Conservation (phyloP, 2,329 filamentous ascomycete species). For the Grosmannia penicillata region DNA sequence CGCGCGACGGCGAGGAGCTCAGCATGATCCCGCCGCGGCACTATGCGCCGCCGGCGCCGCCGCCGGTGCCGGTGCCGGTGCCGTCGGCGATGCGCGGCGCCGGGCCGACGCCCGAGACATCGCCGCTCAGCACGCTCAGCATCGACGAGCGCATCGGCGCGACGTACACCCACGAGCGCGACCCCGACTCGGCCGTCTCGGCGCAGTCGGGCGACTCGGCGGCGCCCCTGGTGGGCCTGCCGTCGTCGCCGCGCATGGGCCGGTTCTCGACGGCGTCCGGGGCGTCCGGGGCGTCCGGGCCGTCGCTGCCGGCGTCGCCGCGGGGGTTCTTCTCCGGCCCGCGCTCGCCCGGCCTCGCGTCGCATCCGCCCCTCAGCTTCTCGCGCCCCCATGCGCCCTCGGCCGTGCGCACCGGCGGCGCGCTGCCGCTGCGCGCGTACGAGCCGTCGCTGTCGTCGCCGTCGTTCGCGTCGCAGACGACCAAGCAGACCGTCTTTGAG, state of each 20-base stretch:
- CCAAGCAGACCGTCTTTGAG: slow-evolving; percentile 52
- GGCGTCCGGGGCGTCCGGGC: slow-evolving; percentile 18
- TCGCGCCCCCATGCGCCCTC: slow-evolving; percentile 27
- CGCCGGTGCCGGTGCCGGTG: slow-evolving; percentile 30
- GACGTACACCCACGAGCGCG: slow-evolving; percentile 19
- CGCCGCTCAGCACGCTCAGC: slow-evolving; percentile 31
- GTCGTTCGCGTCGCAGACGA: slow-evolving; percentile 20
- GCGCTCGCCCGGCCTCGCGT: slow-evolving; percentile 3
- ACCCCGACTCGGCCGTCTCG: slow-evolving; percentile 37
- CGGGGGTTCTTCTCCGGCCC: slow-evolving; percentile 26
- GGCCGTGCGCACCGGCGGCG: slow-evolving; percentile 40
- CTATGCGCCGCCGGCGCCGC: slow-evolving; percentile 42
- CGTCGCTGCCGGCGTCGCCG: slow-evolving; percentile 12
- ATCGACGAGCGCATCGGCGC: slow-evolving; percentile 41
- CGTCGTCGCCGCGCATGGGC: slow-evolving; percentile 27
- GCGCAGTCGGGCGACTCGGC: slow-evolving; percentile 36
- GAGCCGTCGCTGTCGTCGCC: slow-evolving; percentile 41
- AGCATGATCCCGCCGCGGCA: slow-evolving; percentile 40
- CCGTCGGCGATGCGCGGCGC: slow-evolving; percentile 7
- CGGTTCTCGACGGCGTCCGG: slow-evolving; percentile 18
- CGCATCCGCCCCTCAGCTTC: no score
- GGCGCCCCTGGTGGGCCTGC: slow-evolving; percentile 35
- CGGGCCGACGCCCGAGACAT: slow-evolving; percentile 30
- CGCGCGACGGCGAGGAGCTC: slow-evolving; percentile 38
- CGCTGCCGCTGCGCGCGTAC: slow-evolving; percentile 46